These are phyloP conservation scores for Musa acuminata DNA, from an alignment of 176 grass and related monocot species.

Conservation along the genomic window DNA sequence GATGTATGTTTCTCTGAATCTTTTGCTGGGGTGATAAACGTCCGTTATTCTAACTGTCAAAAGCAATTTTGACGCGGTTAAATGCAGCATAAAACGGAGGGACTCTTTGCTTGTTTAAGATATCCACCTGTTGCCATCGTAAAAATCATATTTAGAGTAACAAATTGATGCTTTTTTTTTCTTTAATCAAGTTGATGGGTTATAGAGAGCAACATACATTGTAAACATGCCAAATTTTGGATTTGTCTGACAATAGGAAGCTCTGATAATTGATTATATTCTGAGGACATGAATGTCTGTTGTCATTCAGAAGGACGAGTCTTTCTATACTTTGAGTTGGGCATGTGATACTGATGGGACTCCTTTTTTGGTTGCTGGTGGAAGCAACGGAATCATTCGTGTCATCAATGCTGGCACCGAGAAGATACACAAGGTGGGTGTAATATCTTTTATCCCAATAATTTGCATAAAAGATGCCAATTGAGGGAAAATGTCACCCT, in stretches of 20 bases:
- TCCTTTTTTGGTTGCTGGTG: slow-evolving; percentile 71
- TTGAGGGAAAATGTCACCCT: not conserved
- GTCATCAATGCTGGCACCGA: slow-evolving; percentile 69
- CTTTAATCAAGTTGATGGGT: not conserved
- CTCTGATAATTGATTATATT: slow-evolving; percentile 5
- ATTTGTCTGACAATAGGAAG: not conserved
- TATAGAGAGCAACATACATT: not conserved
- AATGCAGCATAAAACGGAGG: too few species aligned
- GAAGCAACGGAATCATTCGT: slow-evolving; percentile 58
- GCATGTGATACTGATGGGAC: slow-evolving; percentile 49
- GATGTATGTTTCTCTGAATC: slow-evolving; percentile 39
- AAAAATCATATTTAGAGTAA: not conserved
- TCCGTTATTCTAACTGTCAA: too few species aligned
- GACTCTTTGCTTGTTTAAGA: not conserved
- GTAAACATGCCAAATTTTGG: not conserved
- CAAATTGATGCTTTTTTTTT: not conserved
- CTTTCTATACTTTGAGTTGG: slow-evolving; percentile 93
- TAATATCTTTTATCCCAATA: slow-evolving; percentile 5
- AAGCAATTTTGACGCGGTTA: too few species aligned
- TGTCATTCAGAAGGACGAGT: slow-evolving; percentile 61
- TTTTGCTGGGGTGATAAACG: not conserved
- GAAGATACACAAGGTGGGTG: slow-evolving; percentile 66
- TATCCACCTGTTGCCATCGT: not conserved
- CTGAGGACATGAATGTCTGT: not conserved
- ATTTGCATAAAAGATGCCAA: not conserved